Percentiles rank a stretch among this genome's conserved stretches.
Conservation (phyloP, 495 filamentous ascomycete species). For the Daldinia grandis region DNA sequence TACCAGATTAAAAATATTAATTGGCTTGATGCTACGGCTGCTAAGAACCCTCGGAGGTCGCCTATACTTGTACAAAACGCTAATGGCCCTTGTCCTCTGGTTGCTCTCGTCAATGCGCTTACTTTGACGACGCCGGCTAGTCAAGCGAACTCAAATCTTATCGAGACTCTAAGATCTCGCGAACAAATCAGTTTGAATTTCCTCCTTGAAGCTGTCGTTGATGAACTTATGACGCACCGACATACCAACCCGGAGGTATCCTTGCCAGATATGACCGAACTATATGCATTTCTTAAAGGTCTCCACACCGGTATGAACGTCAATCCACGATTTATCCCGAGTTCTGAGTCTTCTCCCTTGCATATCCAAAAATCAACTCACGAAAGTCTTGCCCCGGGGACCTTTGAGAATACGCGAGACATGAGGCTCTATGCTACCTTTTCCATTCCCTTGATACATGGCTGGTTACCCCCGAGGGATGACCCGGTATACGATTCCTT, state of each 20-base stretch:
- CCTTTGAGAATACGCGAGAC: slow-evolving; percentile 83
- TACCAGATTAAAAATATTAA: slow-evolving; percentile 59
- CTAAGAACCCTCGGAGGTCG: slow-evolving; percentile 57
- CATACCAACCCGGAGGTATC: slow-evolving; percentile 52
- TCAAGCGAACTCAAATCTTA: slow-evolving; percentile 69
- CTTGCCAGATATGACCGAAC: slow-evolving; percentile 85
- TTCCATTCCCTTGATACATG: slow-evolving; percentile 87
- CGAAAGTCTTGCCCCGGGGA: slow-evolving; percentile 65
- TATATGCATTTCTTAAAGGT: slow-evolving; percentile 86
- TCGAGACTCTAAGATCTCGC: slow-evolving; percentile 75
- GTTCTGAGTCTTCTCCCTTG: slow-evolving; percentile 50
- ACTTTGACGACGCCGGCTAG: slow-evolving; percentile 76
- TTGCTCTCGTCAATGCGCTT: slow-evolving; percentile 93
- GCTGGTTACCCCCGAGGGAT: slow-evolving; percentile 79
- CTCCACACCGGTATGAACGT: slow-evolving; percentile 98
- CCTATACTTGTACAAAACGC: slow-evolving; percentile 91
- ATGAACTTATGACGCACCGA: slow-evolving; percentile 80
- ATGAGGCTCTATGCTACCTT: slow-evolving; percentile 90
- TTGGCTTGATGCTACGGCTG: slow-evolving; percentile 53
- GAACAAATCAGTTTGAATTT: slow-evolving; percentile 89
- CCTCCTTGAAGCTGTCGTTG: slow-evolving; percentile 86
- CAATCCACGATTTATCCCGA: slow-evolving; percentile 82
- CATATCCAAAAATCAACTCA: slow-evolving; percentile 55
- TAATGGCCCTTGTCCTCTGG: slow-evolving; percentile 92
- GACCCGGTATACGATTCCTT: slow-evolving; percentile 72